phyloP scores from a whole-genome alignment of 192 early-diverging fungal species.

The Rhizoclosmatium globosum region DNA sequence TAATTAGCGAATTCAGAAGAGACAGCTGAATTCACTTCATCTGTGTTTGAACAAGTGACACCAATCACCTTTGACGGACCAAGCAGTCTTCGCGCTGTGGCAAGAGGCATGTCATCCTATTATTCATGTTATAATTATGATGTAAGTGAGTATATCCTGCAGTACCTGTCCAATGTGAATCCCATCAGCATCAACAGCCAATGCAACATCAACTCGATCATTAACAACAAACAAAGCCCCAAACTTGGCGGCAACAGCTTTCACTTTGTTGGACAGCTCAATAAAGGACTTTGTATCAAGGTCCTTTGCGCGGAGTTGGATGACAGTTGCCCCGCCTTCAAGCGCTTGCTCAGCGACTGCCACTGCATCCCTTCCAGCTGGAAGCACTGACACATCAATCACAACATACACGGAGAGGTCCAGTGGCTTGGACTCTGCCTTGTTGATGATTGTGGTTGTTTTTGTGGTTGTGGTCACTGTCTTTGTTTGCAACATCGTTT shows the following conservation, averaged over 20 bases:
- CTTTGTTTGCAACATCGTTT: neutral
- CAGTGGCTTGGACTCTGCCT: neutral
- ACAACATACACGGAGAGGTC: conserved; percentile 74
- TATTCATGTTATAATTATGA: neutral
- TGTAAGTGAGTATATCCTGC: neutral
- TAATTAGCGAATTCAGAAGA: conserved; percentile 78
- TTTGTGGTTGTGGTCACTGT: neutral
- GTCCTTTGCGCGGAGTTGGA: conserved; percentile 87
- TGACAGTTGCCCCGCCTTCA: conserved; percentile 79
- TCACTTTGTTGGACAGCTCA: conserved; percentile 60
- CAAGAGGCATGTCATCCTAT: conserved; percentile 76
- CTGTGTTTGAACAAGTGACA: conserved; percentile 71
- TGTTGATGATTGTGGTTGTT: neutral
- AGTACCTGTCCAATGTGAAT: conserved; percentile 81
- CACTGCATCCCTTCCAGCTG: conserved; percentile 59
- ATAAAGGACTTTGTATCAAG: conserved; percentile 74
- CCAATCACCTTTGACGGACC: conserved; percentile 84
- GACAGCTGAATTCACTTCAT: conserved; percentile 69
- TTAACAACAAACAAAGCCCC: conserved; percentile 83
- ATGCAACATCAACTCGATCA: conserved; percentile 85
- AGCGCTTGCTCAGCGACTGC: conserved; percentile 70
- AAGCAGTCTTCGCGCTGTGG: conserved; percentile 69
- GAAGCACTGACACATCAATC: conserved; percentile 78
- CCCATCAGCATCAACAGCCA: conserved; percentile 82
- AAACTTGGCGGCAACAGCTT: conserved; percentile 62